phyloP scores from a whole-genome alignment of 2,329 filamentous ascomycete genomes.

The Fusarium verticillioides region DNA sequence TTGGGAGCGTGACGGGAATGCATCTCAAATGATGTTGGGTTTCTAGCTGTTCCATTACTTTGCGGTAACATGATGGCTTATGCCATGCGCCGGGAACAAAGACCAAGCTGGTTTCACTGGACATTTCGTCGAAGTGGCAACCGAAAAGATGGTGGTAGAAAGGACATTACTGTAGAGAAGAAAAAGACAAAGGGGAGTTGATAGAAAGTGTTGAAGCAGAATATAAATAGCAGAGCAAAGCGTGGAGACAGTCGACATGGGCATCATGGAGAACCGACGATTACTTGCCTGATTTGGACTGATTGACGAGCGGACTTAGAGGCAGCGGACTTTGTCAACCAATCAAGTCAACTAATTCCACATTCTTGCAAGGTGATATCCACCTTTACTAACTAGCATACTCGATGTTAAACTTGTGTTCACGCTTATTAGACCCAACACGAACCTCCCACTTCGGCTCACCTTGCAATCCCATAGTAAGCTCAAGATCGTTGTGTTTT shows the following conservation, averaged over 20 bases:
- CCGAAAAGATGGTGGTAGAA: fast-evolving
- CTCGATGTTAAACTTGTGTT: background rate
- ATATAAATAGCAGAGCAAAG: background rate
- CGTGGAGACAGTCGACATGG: no score
- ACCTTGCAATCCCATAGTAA: background rate
- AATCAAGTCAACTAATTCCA: background rate
- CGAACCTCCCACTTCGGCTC: background rate
- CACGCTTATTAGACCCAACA: background rate
- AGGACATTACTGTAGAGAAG: fast-evolving
- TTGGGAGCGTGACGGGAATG: background rate
- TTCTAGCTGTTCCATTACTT: background rate
- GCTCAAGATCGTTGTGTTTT: background rate
- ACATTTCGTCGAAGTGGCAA: background rate
- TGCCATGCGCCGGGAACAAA: constrained; percentile 1
- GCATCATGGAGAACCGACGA: fast-evolving
- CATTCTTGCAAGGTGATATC: no score
- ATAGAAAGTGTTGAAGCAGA: background rate
- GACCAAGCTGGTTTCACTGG: background rate
- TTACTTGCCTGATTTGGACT: background rate
- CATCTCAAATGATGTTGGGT: background rate
- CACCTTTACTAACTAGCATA: background rate
- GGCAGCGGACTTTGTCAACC: background rate
- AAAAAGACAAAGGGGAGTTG: fast-evolving
- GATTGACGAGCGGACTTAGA: fast-evolving
- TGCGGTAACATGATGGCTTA: background rate